Percentiles rank a stretch among this genome's conserved stretches.
phyloP scores from a whole-genome alignment of 202 grass and related monocot genomes.

The Elaeis oleifera region DNA sequence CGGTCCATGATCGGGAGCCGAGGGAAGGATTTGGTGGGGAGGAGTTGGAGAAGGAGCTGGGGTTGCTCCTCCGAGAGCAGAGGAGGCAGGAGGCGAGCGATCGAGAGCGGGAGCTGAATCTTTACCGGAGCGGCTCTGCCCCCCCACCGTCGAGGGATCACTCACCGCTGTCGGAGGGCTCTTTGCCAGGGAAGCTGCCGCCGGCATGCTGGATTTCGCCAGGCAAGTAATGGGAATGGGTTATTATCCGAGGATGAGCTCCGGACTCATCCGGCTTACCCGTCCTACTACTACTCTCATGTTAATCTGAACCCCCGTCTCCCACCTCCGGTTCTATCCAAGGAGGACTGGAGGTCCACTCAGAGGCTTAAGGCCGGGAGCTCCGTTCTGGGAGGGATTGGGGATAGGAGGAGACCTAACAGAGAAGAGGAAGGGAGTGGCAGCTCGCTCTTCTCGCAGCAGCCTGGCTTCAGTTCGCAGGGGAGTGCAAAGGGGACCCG shows the following conservation, averaged over 20 bases:
- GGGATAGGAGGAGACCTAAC: constrained; percentile 1
- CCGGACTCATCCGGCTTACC: constrained; percentile 5
- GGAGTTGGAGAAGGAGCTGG: constrained; percentile 52
- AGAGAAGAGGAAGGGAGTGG: constrained; percentile 7
- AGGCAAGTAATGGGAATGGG: constrained; percentile 3
- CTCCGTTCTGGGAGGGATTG: constrained; percentile 1
- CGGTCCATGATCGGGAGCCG: constrained; percentile 13
- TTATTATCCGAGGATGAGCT: constrained; percentile 9
- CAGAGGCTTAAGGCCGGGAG: constrained; percentile 9
- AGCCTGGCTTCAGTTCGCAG: constrained; percentile 37
- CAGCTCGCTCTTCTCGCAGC: constrained; percentile 44
- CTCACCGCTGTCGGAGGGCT: constrained; percentile 51
- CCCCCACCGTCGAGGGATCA: constrained; percentile 86
- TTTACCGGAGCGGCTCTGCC: constrained; percentile 87
- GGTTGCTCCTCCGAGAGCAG: constrained; percentile 37
- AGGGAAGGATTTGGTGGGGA: constrained; percentile 29
- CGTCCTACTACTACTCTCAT: constrained; percentile 6
- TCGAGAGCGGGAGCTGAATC: constrained; percentile 52
- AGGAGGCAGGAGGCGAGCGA: constrained; percentile 41
- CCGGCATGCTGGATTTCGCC: constrained; percentile 38
- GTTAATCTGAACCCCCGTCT: constrained; percentile 16
- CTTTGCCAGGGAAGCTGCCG: constrained; percentile 19
- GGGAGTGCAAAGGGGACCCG: constrained; percentile 23
- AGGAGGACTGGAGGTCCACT: constrained; percentile 15
- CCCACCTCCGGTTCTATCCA: constrained; percentile 14